Percentiles rank a stretch among this genome's conserved stretches.
phyloP scores from a whole-genome alignment of 306 rosid species.

The barrel medic (Medicago truncatula) region MtrunA17r5.0-ANR NC_053043.1:45590001-45590500 shows the following conservation, averaged over 20 bases:
- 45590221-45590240: too few species aligned
- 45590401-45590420: constrained; percentile 23
- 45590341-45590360: neutral
- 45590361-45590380: constrained; percentile 12
- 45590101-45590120: too few species aligned
- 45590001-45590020: too few species aligned
- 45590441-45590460: neutral
- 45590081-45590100: too few species aligned
- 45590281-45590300: neutral
- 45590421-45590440: neutral
- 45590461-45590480: constrained; percentile 22
- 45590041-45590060: too few species aligned
- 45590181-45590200: neutral
- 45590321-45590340: neutral
- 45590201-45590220: too few species aligned
- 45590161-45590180: too few species aligned
- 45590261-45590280: neutral
- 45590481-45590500: constrained; percentile 11
- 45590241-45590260: neutral
- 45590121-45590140: too few species aligned
- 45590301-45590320: neutral
- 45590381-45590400: constrained; percentile 8
- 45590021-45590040: too few species aligned
- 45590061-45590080: too few species aligned
- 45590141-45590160: too few species aligned